These are phyloP conservation scores for Bolboschoenus planiculmis DNA, from an alignment of 176 grass and related monocot species.

Conservation along the genomic window DNA sequence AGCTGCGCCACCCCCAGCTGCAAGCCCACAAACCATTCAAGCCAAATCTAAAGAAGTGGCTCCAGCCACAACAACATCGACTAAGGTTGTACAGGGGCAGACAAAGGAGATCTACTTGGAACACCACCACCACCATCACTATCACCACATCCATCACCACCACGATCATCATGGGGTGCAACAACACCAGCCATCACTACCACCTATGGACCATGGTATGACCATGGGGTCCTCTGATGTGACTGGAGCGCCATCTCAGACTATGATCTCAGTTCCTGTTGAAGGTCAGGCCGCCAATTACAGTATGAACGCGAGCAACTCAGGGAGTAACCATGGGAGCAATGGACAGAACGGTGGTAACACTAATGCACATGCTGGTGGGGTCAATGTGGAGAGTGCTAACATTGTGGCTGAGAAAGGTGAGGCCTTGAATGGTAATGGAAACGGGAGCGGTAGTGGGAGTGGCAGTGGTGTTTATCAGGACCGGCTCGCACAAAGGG, in stretches of 20 bases:
- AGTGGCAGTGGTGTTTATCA: slow-evolving; percentile 41
- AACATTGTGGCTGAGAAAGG: slow-evolving; percentile 34
- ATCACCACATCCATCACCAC: slow-evolving; percentile 40
- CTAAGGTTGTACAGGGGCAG: slow-evolving; percentile 24
- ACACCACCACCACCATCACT: slow-evolving; percentile 36
- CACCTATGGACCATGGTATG: slow-evolving; percentile 3
- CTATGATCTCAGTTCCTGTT: slow-evolving; percentile 33
- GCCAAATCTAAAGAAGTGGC: slow-evolving; percentile 30
- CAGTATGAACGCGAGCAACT: slow-evolving; percentile 51
- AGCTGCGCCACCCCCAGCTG: slow-evolving; percentile 12
- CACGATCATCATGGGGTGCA: slow-evolving; percentile 19
- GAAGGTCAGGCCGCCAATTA: slow-evolving; percentile 70
- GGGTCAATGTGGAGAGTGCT: slow-evolving; percentile 43
- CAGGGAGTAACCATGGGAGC: slow-evolving; percentile 66
- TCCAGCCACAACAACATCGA: slow-evolving; percentile 13
- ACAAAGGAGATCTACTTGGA: slow-evolving; percentile 42
- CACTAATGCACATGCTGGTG: slow-evolving; percentile 28
- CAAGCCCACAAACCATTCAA: slow-evolving; percentile 20
- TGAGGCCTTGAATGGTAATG: slow-evolving; percentile 30
- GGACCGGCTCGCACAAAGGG: slow-evolving; percentile 45
- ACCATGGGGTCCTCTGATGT: slow-evolving; percentile 18
- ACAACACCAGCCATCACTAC: slow-evolving; percentile 16
- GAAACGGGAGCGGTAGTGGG: slow-evolving; percentile 47
- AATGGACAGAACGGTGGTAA: slow-evolving; percentile 53
- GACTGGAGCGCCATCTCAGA: slow-evolving; percentile 27